Conservation (phyloP, 2,329 filamentous ascomycete genomes). For the Penicillium italicum region DNA sequence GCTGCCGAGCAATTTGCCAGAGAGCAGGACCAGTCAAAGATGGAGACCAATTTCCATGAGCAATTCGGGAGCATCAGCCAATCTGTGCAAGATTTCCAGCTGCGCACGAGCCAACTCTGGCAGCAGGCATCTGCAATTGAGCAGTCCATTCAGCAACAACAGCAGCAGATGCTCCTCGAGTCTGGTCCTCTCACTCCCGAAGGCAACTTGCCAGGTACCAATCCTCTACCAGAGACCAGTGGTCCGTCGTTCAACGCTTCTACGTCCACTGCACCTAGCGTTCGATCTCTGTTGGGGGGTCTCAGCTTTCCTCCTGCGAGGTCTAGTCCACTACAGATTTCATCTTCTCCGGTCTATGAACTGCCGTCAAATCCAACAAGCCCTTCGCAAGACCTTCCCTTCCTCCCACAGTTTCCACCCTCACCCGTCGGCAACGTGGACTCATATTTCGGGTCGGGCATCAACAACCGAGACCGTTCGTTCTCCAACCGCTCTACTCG, state of each 20-base stretch:
- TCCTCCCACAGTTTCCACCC: slow-evolving; percentile 30
- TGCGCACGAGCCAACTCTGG: slow-evolving; percentile 43
- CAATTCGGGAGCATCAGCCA: slow-evolving; percentile 43
- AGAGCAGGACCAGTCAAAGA: slow-evolving; percentile 45
- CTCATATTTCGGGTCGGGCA: slow-evolving; percentile 34
- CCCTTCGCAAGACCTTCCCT: slow-evolving; percentile 30
- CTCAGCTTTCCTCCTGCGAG: slow-evolving; percentile 35
- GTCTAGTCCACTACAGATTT: slow-evolving; percentile 35
- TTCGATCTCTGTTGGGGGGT: slow-evolving; percentile 36
- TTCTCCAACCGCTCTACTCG: slow-evolving; percentile 42
- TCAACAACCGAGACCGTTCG: slow-evolving; percentile 38
- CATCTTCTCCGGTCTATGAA: slow-evolving; percentile 34
- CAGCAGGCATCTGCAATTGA: slow-evolving; percentile 44
- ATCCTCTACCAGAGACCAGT: slow-evolving; percentile 33
- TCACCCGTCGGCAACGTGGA: slow-evolving; percentile 34
- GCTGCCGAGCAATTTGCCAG: slow-evolving; percentile 47
- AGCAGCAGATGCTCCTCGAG: slow-evolving; percentile 43
- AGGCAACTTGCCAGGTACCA: slow-evolving; percentile 55
- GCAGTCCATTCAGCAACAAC: slow-evolving; percentile 45
- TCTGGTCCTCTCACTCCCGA: slow-evolving; percentile 56
- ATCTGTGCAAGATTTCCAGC: slow-evolving; percentile 44
- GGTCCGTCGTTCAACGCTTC: slow-evolving; percentile 22
- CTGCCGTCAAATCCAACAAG: slow-evolving; percentile 35
- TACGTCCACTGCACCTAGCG: slow-evolving; percentile 30
- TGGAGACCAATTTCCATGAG: slow-evolving; percentile 44